Evolutionary conservation across 768 basidiomycete genomes (phyloP).

Genomic region (Mycena polygramma): DNA sequence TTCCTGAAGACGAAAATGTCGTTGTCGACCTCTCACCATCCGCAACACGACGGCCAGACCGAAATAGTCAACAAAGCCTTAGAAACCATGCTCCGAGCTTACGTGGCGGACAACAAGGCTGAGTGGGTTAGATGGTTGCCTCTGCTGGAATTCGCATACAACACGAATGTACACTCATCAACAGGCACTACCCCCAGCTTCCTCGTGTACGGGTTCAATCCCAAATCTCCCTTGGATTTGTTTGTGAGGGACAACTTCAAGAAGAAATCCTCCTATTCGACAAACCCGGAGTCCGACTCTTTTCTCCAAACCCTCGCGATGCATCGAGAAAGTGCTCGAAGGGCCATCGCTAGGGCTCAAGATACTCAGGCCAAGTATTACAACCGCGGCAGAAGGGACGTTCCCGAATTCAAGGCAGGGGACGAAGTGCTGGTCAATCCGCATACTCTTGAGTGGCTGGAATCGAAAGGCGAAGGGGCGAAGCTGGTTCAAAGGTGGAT

Average conservation of each 20-base stretch:
- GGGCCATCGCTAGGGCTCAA: not conserved
- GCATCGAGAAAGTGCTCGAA: not conserved
- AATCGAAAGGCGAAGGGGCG: not conserved
- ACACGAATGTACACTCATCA: not conserved
- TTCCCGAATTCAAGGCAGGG: not conserved
- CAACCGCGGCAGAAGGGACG: not conserved
- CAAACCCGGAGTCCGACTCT: not conserved
- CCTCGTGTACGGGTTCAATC: not conserved
- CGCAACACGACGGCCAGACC: no score
- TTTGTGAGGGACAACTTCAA: not conserved
- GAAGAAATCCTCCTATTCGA: not conserved
- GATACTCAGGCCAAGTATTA: not conserved
- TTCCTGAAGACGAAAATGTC: no score
- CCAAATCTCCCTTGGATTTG: not conserved
- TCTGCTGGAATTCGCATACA: no score
- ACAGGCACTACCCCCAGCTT: not conserved
- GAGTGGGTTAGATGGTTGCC: no score
- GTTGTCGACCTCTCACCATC: no score
- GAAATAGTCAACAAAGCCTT: no score
- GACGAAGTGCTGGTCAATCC: not conserved
- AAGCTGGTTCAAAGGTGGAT: conserved; percentile 1
- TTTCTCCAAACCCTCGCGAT: not conserved
- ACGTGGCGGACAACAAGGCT: no score
- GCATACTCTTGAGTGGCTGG: not conserved
- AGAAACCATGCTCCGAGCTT: no score